A percentile compares a stretch with the other conserved stretches of the same genome.
phyloP scores from a whole-genome alignment of 2,329 filamentous ascomycete genomes.

The Pestalotiopsis fici region DNA sequence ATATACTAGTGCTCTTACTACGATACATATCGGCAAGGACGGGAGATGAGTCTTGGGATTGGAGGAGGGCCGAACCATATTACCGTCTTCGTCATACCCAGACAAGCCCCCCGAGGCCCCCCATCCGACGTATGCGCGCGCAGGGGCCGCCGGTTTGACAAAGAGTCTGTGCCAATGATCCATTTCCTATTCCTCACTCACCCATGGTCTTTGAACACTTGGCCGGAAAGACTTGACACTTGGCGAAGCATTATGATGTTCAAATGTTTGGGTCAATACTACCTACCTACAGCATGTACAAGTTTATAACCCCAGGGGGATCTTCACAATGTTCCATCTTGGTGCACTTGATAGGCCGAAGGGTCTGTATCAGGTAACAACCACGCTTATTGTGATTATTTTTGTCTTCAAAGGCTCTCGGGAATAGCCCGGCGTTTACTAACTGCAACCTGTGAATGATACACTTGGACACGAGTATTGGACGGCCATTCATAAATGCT shows the following conservation, averaged over 20 bases:
- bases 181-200: background rate
- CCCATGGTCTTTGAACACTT: background rate
- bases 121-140: background rate
- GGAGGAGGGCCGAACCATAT: slow-evolving; percentile 2
- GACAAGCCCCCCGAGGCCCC: background rate
- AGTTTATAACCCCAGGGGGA: background rate
- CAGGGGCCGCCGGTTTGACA: background rate
- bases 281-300: too few relatives aligned
- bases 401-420: background rate
- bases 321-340: background rate
- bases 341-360: background rate
- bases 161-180: background rate
- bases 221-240: background rate
- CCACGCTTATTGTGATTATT: background rate
- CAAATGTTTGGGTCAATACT: background rate
- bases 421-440: background rate
- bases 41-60: slow-evolving; percentile 5
- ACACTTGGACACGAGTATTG: background rate
- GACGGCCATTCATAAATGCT: background rate
- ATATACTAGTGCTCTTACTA: background rate
- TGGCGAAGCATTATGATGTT: background rate
- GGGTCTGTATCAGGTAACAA: background rate
- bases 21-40: background rate
- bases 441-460: background rate
- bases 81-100: background rate